Evolutionary conservation across 2,329 filamentous ascomycete genomes (phyloP), one percentile per base, ranked within the genome.

Genomic region (Xylariaceae sp.): DNA sequence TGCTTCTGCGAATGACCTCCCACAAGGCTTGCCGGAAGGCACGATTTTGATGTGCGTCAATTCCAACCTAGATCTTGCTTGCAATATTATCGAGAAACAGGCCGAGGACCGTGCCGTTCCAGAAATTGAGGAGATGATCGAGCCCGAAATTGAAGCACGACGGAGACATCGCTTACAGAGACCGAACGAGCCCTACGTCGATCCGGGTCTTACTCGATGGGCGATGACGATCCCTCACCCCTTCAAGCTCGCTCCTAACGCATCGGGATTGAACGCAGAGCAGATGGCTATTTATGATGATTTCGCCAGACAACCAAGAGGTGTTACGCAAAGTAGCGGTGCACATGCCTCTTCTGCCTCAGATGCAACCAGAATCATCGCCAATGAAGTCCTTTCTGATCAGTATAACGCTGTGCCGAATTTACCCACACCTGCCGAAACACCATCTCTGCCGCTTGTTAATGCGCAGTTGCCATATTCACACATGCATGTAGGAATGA

Each of bases 1-100:
- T 49, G 82, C 81, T 45, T 74, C 87, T n/a, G 82, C 86, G 3
- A 79, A 76, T 45, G 86, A 88, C 33, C 83, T 96, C 33, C 87
- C 91, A 51, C 89, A 91, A 50, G 90, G 91, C 14, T 83, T 99
- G 60, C 92, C 95, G 0, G 95, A 99, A 76, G 95, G 95, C 6
- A 91, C 95, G 28, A 95, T 99, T 60, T 85, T 98, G 54, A 97
- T 99, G 91, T 98, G 96, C 74, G 94, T 99, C 60, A 99, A 98
- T 73, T 94, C 96, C 64, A 99, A 99, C 72, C 83, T 99, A 26
- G 95, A 99, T 66, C 83, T 92, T 36, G 94, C 96, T 43, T 98
- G 95, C 71, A 89, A 86, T 66, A 91, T 97, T 61, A 96, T 99
- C 41, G 95, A 99, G 75, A 92, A 95, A 74, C 93, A 95, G 49